Evolutionary conservation across 1,284 basidiomycete species (phyloP).

Genomic region (Trichosporon asahii): DNA sequence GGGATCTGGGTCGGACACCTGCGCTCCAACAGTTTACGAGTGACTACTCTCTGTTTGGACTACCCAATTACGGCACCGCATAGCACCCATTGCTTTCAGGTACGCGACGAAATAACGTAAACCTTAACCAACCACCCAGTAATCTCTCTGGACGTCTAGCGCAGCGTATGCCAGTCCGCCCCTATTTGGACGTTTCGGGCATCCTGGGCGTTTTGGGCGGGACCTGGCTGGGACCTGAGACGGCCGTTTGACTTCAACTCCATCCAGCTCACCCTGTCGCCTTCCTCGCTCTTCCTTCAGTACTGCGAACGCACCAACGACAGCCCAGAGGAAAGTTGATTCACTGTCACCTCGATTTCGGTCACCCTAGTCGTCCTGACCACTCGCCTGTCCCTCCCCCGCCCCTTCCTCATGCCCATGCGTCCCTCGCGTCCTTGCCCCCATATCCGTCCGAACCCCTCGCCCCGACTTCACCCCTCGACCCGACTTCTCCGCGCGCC

Average conservation of each 20-base stretch:
- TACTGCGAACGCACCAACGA: background rate
- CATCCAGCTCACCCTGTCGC: too few species aligned
- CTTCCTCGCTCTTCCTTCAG: background rate
- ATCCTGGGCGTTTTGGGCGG: background rate
- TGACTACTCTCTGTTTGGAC: background rate
- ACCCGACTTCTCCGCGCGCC: background rate
- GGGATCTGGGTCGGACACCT: background rate
- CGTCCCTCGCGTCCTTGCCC: too few species aligned
- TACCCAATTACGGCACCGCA: background rate
- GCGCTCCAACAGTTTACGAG: background rate
- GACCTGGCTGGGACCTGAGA: background rate
- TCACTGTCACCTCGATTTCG: background rate
- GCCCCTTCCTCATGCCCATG: background rate
- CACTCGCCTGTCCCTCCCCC: background rate
- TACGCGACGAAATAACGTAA: background rate
- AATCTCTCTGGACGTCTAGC: background rate
- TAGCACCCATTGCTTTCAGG: background rate
- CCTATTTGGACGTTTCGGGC: too few species aligned
- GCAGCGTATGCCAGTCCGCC: background rate
- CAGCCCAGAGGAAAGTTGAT: background rate
- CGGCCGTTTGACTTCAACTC: background rate
- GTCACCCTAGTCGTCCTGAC: background rate
- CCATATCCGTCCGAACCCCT: too few species aligned
- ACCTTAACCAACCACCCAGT: background rate
- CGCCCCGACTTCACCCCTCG: too few species aligned